These are phyloP conservation scores for Fusarium pseudograminearum DNA, from an alignment of 2,329 filamentous ascomycete species.

Conservation along the genomic window DNA sequence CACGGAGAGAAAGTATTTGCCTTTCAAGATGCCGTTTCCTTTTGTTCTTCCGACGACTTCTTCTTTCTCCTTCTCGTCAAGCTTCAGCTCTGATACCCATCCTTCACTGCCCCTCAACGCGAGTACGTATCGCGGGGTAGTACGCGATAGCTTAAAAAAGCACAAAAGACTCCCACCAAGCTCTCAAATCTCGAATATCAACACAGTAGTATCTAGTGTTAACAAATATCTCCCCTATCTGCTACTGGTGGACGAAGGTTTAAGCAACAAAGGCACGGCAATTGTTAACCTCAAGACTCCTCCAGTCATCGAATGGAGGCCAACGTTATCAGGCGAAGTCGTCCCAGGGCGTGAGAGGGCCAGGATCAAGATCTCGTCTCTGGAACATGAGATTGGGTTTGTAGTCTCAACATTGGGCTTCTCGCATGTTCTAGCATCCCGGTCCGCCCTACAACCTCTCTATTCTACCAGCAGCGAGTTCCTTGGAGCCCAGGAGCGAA, in stretches of 20 bases:
- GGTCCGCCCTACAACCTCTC: constrained; percentile 77
- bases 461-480: constrained; percentile 74
- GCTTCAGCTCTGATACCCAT: constrained; percentile 83
- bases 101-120: constrained; percentile 87
- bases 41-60: constrained; percentile 92
- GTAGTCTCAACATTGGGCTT: constrained; percentile 81
- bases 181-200: constrained; percentile 77
- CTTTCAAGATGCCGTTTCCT: constrained; percentile 81
- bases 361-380: constrained; percentile 75
- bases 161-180: constrained; percentile 85
- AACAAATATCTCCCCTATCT: constrained; percentile 87
- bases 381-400: constrained; percentile 89
- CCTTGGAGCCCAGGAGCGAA: constrained; percentile 73
- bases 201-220: constrained; percentile 75
- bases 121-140: constrained; percentile 84
- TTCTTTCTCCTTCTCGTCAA: constrained; percentile 82
- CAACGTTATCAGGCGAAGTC: constrained; percentile 76
- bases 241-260: constrained; percentile 78
- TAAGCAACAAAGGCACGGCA: constrained; percentile 62
- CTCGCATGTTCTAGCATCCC: constrained; percentile 77
- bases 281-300: constrained; percentile 69
- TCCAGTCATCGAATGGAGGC: constrained; percentile 84
- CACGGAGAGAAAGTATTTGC: not conserved
- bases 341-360: constrained; percentile 73
- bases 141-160: constrained; percentile 86